Evolutionary conservation across 2,329 filamentous ascomycete genomes (phyloP).

Genomic region (Septoria petroselini): DNA sequence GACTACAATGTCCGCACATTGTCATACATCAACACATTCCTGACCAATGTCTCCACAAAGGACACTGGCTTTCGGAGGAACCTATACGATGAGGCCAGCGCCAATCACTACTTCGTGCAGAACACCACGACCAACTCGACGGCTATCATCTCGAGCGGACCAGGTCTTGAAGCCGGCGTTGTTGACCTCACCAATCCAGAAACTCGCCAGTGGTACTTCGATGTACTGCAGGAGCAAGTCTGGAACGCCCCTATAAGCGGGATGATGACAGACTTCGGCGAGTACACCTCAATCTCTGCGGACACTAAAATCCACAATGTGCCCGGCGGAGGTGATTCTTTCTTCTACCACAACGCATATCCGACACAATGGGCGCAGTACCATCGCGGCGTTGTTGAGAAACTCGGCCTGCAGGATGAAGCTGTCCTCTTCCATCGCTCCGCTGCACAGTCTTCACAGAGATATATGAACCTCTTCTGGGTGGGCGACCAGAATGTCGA

Average conservation of each 20-base stretch:
- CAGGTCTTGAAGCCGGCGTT: constrained; percentile 40
- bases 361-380: constrained; percentile 38
- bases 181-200: constrained; percentile 40
- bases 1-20: constrained; percentile 36
- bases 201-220: constrained; percentile 37
- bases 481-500: constrained; percentile 40
- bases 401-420: constrained; percentile 33
- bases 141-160: constrained; percentile 39
- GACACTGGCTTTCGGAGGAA: constrained; percentile 35
- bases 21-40: constrained; percentile 40
- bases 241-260: constrained; percentile 40
- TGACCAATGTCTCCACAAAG: constrained; percentile 40
- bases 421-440: constrained; percentile 40
- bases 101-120: constrained; percentile 36
- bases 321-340: constrained; percentile 34
- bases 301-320: constrained; percentile 31
- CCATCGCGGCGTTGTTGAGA: constrained; percentile 35
- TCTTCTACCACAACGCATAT: constrained; percentile 40
- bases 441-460: constrained; percentile 35
- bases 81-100: constrained; percentile 37
- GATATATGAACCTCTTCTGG: constrained; percentile 42
- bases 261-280: constrained; percentile 41
- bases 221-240: constrained; percentile 37
- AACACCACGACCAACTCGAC: constrained; percentile 39
- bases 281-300: constrained; percentile 37